Conservation (phyloP, 1,284 basidiomycete genomes). For the Cutaneotrichosporon cavernicola region DNA sequence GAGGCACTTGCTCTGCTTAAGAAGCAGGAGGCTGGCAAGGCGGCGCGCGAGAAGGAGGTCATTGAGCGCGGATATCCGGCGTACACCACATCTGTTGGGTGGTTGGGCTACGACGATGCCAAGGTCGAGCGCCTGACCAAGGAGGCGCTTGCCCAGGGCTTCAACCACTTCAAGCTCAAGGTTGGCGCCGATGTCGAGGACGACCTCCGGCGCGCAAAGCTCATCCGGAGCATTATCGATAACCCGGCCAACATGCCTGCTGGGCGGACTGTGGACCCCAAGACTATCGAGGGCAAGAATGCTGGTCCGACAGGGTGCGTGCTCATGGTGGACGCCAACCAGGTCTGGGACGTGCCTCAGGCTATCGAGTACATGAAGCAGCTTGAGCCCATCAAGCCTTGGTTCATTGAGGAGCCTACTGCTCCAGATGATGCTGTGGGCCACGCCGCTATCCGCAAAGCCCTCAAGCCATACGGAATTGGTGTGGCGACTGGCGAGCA, state of each 20-base stretch:
- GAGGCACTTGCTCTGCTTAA: slow-evolving; percentile 83
- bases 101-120: slow-evolving; percentile 88
- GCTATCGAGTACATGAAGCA: slow-evolving; percentile 87
- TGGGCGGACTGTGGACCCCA: slow-evolving; percentile 62
- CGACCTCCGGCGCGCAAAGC: slow-evolving; percentile 78
- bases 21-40: slow-evolving; percentile 71
- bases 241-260: slow-evolving; percentile 61
- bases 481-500: slow-evolving; percentile 96
- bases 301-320: slow-evolving; percentile 90
- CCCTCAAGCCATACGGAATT: slow-evolving; percentile 75
- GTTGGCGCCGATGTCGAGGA: slow-evolving; percentile 79
- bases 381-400: slow-evolving; percentile 80
- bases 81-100: slow-evolving; percentile 91
- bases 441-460: slow-evolving; percentile 58
- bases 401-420: slow-evolving; percentile 96
- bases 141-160: slow-evolving; percentile 78
- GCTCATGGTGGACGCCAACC: slow-evolving; percentile 95
- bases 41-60: slow-evolving; percentile 71
- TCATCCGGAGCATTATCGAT: slow-evolving; percentile 92
- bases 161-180: slow-evolving; percentile 98
- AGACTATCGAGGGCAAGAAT: slow-evolving; percentile 76
- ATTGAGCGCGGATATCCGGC: slow-evolving; percentile 74
- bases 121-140: slow-evolving; percentile 83
- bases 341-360: slow-evolving; percentile 89
- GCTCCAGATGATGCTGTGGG: slow-evolving; percentile 78